Evolutionary conservation across 1,139 yeast species (phyloP).

Genomic region (Candida buenavistaensis): DNA sequence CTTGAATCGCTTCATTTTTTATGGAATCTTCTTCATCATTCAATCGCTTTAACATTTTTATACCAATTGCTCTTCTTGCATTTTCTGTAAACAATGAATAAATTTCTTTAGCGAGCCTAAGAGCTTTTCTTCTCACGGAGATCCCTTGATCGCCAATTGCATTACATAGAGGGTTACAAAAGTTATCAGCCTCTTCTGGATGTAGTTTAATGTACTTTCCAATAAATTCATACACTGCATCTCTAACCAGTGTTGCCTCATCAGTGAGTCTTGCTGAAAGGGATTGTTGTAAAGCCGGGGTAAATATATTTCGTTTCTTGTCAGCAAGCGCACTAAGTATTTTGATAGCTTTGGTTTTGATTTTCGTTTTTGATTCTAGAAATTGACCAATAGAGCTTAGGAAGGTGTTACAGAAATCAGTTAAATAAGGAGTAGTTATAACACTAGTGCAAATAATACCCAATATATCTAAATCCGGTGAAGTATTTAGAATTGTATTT

Average conservation of each 20-base stretch:
- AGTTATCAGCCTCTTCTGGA: slow-evolving; percentile 47
- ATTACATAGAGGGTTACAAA: slow-evolving; percentile 50
- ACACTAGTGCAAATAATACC: slow-evolving; percentile 8
- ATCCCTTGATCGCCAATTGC: slow-evolving; percentile 60
- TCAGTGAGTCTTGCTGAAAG: slow-evolving; percentile 56
- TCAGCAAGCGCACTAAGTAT: slow-evolving; percentile 47
- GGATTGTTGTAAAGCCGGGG: slow-evolving; percentile 50
- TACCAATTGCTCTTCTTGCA: slow-evolving; percentile 46
- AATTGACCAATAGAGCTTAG: slow-evolving; percentile 48
- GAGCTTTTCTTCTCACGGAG: slow-evolving; percentile 62
- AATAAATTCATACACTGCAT: slow-evolving; percentile 70
- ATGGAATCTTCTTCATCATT: slow-evolving; percentile 73
- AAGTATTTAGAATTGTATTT: slow-evolving; percentile 7
- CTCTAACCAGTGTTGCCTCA: slow-evolving; percentile 69
- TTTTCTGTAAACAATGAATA: slow-evolving; percentile 32
- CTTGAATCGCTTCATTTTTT: slow-evolving; percentile 41
- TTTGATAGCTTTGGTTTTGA: slow-evolving; percentile 66
- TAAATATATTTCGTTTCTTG: slow-evolving; percentile 52
- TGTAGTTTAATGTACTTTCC: slow-evolving; percentile 48
- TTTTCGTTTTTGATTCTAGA: slow-evolving; percentile 54
- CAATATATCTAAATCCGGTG: slow-evolving; percentile 13
- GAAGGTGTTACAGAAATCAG: slow-evolving; percentile 52
- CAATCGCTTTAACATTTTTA: slow-evolving; percentile 51
- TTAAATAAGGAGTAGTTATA: too few relatives aligned
- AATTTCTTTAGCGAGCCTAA: slow-evolving; percentile 52